Percentiles rank a stretch among this genome's conserved stretches.
These are phyloP conservation scores for Aspergillus sparsus DNA, from an alignment of 495 filamentous ascomycete species.

Conservation along the genomic window DNA sequence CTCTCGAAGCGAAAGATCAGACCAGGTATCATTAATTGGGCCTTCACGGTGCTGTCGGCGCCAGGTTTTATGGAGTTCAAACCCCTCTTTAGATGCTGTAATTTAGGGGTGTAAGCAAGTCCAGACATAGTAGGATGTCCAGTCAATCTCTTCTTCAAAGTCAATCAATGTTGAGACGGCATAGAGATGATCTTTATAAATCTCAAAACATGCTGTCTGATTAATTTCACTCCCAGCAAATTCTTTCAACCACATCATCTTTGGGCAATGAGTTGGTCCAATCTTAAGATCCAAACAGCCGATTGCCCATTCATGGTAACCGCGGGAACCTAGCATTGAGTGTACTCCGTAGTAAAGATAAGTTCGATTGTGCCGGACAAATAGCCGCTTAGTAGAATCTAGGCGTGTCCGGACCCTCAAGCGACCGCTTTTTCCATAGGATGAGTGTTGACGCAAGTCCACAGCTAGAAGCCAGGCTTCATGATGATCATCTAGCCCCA, in stretches of 20 bases:
- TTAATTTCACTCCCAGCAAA: constrained; percentile 66
- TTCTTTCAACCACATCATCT: constrained; percentile 48
- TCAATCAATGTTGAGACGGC: constrained; percentile 66
- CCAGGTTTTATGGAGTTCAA: constrained; percentile 54
- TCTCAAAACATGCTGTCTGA: constrained; percentile 69
- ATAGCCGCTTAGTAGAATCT: constrained; percentile 54
- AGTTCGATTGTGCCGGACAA: constrained; percentile 65
- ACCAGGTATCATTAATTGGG: constrained; percentile 77
- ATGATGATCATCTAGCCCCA: constrained; percentile 34
- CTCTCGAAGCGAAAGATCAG: constrained; percentile 61
- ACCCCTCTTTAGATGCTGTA: constrained; percentile 24
- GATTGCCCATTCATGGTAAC: constrained; percentile 62
- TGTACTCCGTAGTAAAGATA: constrained; percentile 71
- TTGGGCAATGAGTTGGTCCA: constrained; percentile 31
- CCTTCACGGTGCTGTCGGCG: constrained; percentile 70
- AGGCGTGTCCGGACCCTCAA: constrained; percentile 46
- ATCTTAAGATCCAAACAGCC: constrained; percentile 52
- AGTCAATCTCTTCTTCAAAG: constrained; percentile 65
- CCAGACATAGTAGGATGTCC: constrained; percentile 72
- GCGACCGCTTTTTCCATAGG: constrained; percentile 28
- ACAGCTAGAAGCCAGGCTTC: constrained; percentile 61
- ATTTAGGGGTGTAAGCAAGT: constrained; percentile 56
- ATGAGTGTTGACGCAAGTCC: constrained; percentile 39
- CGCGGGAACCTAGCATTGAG: constrained; percentile 50
- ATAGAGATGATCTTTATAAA: constrained; percentile 69